These are phyloP conservation scores for Wickerhamomyces queroliae DNA, from an alignment of 805 yeast species.

Conservation along the genomic window DNA sequence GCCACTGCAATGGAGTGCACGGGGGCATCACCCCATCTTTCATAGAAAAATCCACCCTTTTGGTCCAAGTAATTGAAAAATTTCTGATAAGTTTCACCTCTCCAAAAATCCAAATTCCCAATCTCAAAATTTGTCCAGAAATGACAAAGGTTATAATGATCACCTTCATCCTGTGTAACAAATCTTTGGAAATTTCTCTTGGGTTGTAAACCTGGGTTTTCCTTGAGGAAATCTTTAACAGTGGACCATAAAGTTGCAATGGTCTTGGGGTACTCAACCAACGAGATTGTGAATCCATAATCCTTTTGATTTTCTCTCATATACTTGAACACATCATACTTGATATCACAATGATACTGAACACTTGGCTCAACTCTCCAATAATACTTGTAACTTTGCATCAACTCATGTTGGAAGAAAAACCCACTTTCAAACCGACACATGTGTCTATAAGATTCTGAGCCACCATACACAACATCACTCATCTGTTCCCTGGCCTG, in stretches of 20 bases:
- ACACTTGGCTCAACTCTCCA: slow-evolving; percentile 95
- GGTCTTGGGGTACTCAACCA: slow-evolving; percentile 69
- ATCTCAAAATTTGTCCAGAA: slow-evolving; percentile 65
- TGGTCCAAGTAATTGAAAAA: slow-evolving; percentile 41
- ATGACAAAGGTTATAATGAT: slow-evolving; percentile 48
- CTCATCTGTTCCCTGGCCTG: slow-evolving; percentile 47
- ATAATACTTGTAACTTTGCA: slow-evolving; percentile 77
- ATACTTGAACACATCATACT: slow-evolving; percentile 74
- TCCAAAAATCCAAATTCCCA: slow-evolving; percentile 43
- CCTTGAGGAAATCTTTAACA: slow-evolving; percentile 53
- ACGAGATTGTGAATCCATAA: slow-evolving; percentile 74
- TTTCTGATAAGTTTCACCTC: slow-evolving; percentile 38
- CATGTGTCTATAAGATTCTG: slow-evolving; percentile 79
- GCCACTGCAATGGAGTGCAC: slow-evolving; percentile 83
- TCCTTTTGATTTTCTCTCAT: slow-evolving; percentile 73
- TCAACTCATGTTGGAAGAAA: slow-evolving; percentile 71
- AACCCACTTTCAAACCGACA: slow-evolving; percentile 90
- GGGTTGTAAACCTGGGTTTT: slow-evolving; percentile 54
- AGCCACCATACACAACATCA: slow-evolving; percentile 57
- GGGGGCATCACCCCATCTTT: slow-evolving; percentile 92
- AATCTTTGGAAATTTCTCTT: slow-evolving; percentile 62
- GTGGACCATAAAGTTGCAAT: slow-evolving; percentile 74
- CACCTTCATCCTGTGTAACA: slow-evolving; percentile 39
- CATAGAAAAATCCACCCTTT: slow-evolving; percentile 50
- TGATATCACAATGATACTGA: slow-evolving; percentile 74